Conservation (phyloP, 1,284 basidiomycete species). For the Chondrostereum purpureum region DNA sequence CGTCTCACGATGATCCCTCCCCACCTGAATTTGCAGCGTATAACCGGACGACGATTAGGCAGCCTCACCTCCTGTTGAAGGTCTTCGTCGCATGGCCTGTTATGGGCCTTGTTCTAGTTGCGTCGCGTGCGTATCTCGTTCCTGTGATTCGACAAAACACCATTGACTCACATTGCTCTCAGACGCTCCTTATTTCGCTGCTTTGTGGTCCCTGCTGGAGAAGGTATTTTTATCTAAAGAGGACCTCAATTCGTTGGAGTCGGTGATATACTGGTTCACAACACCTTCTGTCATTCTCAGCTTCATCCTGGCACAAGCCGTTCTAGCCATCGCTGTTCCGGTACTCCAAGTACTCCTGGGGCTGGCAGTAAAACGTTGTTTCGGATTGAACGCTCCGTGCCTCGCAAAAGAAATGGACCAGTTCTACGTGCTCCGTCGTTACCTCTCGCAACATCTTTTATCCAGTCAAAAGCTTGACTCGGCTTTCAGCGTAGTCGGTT, state of each 20-base stretch:
- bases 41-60: constrained; percentile 26
- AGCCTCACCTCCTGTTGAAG: constrained; percentile 27
- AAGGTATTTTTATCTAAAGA: constrained; percentile 19
- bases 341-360: constrained; percentile 32
- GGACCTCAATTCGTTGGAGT: constrained; percentile 27
- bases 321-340: constrained; percentile 31
- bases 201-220: constrained; percentile 30
- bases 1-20: constrained; percentile 32
- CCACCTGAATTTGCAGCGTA: constrained; percentile 30
- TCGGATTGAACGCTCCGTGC: constrained; percentile 32
- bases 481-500: constrained; percentile 34
- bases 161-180: not conserved
- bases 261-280: constrained; percentile 38
- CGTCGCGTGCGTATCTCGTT: constrained; percentile 11
- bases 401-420: constrained; percentile 22
- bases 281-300: constrained; percentile 30
- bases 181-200: constrained; percentile 37
- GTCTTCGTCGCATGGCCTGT: constrained; percentile 32
- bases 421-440: constrained; percentile 28
- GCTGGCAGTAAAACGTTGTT: constrained; percentile 32
- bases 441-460: constrained; percentile 30
- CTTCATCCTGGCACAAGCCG: constrained; percentile 32
- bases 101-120: constrained; percentile 23
- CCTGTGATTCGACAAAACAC: not conserved
- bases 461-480: constrained; percentile 28